These are phyloP conservation scores for Aspergillus tanneri DNA, from an alignment of 2,329 filamentous ascomycete species.

Conservation along the genomic window DNA sequence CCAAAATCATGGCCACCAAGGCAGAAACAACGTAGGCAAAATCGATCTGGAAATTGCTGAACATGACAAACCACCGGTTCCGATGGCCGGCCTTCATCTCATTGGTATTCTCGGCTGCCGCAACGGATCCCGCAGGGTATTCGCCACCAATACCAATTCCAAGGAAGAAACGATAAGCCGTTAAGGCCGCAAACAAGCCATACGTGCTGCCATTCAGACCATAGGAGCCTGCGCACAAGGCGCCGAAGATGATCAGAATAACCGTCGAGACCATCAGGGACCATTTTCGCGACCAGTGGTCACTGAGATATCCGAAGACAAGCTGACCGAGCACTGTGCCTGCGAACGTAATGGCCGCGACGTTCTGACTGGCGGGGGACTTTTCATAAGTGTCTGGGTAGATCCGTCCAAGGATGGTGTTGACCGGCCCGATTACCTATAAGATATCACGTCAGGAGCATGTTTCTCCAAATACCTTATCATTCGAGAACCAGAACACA, in stretches of 20 bases:
- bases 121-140: constrained; percentile 66
- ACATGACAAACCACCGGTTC: constrained; percentile 90
- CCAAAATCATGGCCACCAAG: constrained; percentile 69
- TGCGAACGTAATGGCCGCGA: constrained; percentile 79
- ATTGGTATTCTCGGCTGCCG: constrained; percentile 77
- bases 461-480: neutral
- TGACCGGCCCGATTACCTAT: constrained; percentile 81
- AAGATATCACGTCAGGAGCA: neutral
- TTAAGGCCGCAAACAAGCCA: constrained; percentile 74
- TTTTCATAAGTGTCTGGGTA: constrained; percentile 69
- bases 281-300: constrained; percentile 82
- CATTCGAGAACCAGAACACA: constrained; percentile 18
- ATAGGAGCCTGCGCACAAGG: constrained; percentile 74
- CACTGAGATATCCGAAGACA: constrained; percentile 75
- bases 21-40: constrained; percentile 78
- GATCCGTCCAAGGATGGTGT: constrained; percentile 68
- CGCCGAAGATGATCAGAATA: constrained; percentile 82
- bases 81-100: constrained; percentile 76
- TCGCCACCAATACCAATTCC: constrained; percentile 73
- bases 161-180: constrained; percentile 81
- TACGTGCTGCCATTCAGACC: constrained; percentile 64
- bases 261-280: constrained; percentile 77
- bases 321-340: constrained; percentile 83
- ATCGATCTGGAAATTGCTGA: constrained; percentile 86
- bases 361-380: constrained; percentile 69